A percentile compares a stretch with the other conserved stretches of the same genome.
phyloP scores from a whole-genome alignment of 2,329 filamentous ascomycete species.

The Aspergillus clavatus region DNA sequence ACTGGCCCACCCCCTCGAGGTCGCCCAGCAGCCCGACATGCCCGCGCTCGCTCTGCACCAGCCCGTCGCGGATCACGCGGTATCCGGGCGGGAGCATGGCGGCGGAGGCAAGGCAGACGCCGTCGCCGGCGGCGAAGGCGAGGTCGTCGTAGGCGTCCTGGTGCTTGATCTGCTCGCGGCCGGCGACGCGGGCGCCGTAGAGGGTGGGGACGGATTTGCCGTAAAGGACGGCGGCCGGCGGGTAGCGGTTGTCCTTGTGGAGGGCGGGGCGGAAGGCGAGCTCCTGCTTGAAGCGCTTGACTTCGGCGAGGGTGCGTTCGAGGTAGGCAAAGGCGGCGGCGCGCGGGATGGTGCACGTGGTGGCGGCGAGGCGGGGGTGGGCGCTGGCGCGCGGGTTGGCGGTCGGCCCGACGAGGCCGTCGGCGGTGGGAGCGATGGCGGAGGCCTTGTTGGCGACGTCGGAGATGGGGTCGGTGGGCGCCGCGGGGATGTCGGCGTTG shows the following conservation, averaged over 20 bases:
- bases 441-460: slow-evolving; percentile 13
- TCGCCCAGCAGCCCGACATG: slow-evolving; percentile 87
- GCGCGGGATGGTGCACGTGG: slow-evolving; percentile 48
- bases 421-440: slow-evolving; percentile 27
- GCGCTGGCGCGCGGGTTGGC: slow-evolving; percentile 21
- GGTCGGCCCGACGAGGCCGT: slow-evolving; percentile 24
- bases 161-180: slow-evolving; percentile 67
- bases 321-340: slow-evolving; percentile 63
- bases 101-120: slow-evolving; percentile 78
- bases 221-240: slow-evolving; percentile 77
- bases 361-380: slow-evolving; percentile 23
- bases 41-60: slow-evolving; percentile 74
- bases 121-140: slow-evolving; percentile 80
- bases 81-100: slow-evolving; percentile 84
- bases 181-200: slow-evolving; percentile 69
- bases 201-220: slow-evolving; percentile 83
- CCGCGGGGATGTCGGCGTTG: slow-evolving; percentile 6
- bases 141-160: slow-evolving; percentile 80
- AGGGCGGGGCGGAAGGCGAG: slow-evolving; percentile 59
- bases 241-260: slow-evolving; percentile 66
- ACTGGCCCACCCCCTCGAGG: slow-evolving; percentile 71
- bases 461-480: slow-evolving; percentile 9
- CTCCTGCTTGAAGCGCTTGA: slow-evolving; percentile 70
- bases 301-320: slow-evolving; percentile 64
- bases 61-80: slow-evolving; percentile 64